phyloP scores from a whole-genome alignment of 148 eudicot species.

The Euryodendron excelsum region DNA sequence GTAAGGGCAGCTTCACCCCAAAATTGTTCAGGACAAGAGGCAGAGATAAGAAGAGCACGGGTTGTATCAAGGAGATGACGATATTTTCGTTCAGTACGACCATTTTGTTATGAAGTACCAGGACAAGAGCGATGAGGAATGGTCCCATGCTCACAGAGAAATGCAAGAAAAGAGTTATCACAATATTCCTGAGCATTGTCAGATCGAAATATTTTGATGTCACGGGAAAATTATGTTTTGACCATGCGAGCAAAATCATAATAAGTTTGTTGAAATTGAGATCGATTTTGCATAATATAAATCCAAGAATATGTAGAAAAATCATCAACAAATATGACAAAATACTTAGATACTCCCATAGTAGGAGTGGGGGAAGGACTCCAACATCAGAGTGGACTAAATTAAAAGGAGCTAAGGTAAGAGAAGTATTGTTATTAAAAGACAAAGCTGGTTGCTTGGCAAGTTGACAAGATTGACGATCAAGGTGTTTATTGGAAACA shows the following conservation, averaged over 20 bases:
- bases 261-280: background rate
- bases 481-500: too few species aligned
- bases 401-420: too few species aligned
- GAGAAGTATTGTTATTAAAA: too few species aligned
- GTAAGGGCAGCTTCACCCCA: slow-evolving; percentile 2
- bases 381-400: too few species aligned
- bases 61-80: background rate
- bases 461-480: too few species aligned
- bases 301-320: slow-evolving; percentile 3
- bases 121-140: background rate
- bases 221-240: slow-evolving; percentile 1
- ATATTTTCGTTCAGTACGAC: slow-evolving; percentile 10
- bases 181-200: slow-evolving; percentile 17
- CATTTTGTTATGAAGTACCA: slow-evolving; percentile 6
- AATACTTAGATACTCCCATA: too few species aligned
- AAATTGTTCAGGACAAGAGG: background rate
- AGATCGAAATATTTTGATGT: background rate
- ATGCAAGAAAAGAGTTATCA: background rate
- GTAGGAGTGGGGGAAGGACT: too few species aligned
- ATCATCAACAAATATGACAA: slow-evolving; percentile 17
- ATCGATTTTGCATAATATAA: background rate
- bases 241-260: background rate
- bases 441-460: too few species aligned
- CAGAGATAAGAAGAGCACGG: background rate
- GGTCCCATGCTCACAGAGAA: background rate